Evolutionary conservation across 139 green algal species (phyloP), one percentile per base, ranked within the genome.

Genomic region (Picochlorum sp.): DNA sequence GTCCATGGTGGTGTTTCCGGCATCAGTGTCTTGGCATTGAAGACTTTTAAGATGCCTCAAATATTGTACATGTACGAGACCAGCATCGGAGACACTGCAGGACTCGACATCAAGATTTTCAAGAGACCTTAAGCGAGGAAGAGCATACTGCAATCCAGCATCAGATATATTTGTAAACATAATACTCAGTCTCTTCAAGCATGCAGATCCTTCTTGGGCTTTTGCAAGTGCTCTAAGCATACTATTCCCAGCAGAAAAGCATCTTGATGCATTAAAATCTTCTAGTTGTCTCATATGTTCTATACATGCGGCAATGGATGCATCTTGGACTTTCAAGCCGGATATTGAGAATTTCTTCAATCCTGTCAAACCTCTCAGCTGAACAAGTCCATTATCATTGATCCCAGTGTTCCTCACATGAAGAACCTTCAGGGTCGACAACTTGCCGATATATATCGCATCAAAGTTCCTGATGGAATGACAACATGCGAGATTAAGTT

Each of bases 401-500:
- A 78, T 71, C 50, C 61, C 49, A 1, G 66, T 79, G 24, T 71
- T 69, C 0, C 62, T 57, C 50, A 83, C 62, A 50, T 57, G 34
- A 23, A 83, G 57, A 8, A 67, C 24, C 14, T 41, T 52, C 13
- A 83, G 68, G 3, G 15, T 15, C 9, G 61, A 50, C 6, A 83
- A 58, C 28, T 16, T 3, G 26, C 56, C 57, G 41, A 83, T 34
- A 15, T 50, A 66, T 11, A 16, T 15, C 4, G 68, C 62, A 30
- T 83, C 77, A 2, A 34, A 45, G 37, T 76, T 67, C 4, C 37
- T 37, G n/a, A 77, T 32, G 3, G 15, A 21, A 32, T 37, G 47
- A 75, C 77, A 83, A 69, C 77, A 83, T 5, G 74, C 76, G 23
- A 82, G 37, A 49, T 82, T 51, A 5, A 83, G 61, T 49, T 45